Conservation (phyloP, 2,329 filamentous ascomycete genomes). For the Tolypocladium tundrense region DNA sequence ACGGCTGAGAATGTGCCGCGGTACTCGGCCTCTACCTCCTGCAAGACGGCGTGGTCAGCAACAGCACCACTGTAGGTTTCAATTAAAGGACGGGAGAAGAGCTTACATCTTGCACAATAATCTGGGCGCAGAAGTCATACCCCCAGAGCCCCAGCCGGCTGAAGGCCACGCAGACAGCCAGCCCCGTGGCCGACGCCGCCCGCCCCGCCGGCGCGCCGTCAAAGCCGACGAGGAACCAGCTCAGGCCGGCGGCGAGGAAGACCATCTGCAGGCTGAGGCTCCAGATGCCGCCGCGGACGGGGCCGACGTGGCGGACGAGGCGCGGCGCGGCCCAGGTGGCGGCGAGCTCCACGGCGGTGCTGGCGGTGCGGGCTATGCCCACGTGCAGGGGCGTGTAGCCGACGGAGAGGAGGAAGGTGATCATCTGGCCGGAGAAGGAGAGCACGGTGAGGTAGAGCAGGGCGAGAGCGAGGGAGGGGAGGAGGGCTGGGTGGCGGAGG, state of each 20-base stretch:
- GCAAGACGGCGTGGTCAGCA: neutral
- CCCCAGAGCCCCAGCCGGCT: conserved; percentile 53
- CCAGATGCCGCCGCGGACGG: conserved; percentile 61
- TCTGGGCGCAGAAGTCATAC: conserved; percentile 50
- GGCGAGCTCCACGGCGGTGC: conserved; percentile 44
- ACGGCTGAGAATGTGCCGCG: conserved; percentile 61
- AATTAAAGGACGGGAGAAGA: neutral
- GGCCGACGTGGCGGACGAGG: conserved; percentile 43
- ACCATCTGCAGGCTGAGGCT: conserved; percentile 57
- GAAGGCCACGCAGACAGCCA: conserved; percentile 40
- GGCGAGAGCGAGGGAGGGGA: conserved; percentile 49
- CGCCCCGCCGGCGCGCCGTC: conserved; percentile 14
- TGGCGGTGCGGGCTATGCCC: conserved; percentile 40
- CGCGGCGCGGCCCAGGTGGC: conserved; percentile 51
- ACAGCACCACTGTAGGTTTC: neutral
- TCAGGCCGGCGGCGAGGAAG: conserved; percentile 33
- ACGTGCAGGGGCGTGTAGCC: conserved; percentile 42
- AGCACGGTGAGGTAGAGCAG: conserved; percentile 54
- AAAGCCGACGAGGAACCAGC: neutral
- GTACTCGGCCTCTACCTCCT: conserved; percentile 43
- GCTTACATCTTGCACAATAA: conserved; percentile 49
- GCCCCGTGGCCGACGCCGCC: conserved; percentile 31
- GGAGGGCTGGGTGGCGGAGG: conserved; percentile 41
- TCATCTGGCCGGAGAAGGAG: conserved; percentile 51
- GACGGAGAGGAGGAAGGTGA: conserved; percentile 48